Conservation (phyloP, 2,329 filamentous ascomycete species). For the Cryphonectria naterciae region DNA sequence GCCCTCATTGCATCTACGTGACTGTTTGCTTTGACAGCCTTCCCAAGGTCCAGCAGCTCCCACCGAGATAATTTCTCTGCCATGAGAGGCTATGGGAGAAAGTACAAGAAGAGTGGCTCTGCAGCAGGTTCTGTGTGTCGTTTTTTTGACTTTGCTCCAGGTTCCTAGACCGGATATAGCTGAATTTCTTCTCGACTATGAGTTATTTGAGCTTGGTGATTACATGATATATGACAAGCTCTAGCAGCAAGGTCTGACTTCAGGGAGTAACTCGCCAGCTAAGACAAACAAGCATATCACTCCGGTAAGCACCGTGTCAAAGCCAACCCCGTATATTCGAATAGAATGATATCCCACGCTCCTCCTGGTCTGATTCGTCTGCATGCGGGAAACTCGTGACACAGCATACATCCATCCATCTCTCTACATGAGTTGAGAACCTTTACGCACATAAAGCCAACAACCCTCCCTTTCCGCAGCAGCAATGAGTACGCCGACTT, state of each 20-base stretch:
- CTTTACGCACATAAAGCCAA: too few species aligned
- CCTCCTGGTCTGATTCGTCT: too few species aligned
- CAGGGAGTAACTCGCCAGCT: neutral
- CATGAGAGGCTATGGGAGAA: neutral
- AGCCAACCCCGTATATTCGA: neutral
- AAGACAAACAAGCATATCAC: neutral
- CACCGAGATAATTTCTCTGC: neutral
- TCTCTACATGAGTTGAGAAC: too few species aligned
- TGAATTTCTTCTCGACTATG: neutral
- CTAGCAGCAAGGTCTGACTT: too few species aligned
- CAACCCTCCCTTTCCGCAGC: too few species aligned
- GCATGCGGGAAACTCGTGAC: too few species aligned
- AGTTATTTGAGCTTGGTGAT: neutral
- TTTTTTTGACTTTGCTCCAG: neutral
- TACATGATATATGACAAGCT: too few species aligned
- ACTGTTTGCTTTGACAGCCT: neutral
- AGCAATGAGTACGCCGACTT: neutral
- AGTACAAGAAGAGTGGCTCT: slow-evolving; percentile 42
- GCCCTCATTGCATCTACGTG: neutral
- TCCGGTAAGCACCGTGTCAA: too few species aligned
- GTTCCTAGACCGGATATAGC: slow-evolving; percentile 1
- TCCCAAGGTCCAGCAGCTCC: neutral
- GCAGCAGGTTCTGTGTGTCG: slow-evolving; percentile 18
- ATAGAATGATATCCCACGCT: too few species aligned
- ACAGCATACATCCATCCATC: too few species aligned